Conservation (phyloP, 2,329 filamentous ascomycete genomes). For the Trichophyton simii region DNA sequence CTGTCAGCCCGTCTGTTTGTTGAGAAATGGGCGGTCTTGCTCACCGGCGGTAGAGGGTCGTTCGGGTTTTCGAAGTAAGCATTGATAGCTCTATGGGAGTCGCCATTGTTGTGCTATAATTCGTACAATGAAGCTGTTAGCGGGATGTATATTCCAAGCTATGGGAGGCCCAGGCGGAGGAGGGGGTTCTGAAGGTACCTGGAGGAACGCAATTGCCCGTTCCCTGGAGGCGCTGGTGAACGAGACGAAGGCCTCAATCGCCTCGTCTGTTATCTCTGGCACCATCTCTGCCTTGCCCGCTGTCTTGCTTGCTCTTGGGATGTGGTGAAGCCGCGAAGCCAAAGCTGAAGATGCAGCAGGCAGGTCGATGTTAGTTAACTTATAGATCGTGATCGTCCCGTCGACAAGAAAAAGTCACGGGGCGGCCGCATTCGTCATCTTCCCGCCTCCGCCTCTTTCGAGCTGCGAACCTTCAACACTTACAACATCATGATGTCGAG, state of each 20-base stretch:
- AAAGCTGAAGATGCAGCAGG: too few species aligned
- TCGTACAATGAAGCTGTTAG: neutral
- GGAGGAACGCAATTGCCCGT: constrained; percentile 30
- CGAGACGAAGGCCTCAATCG: constrained; percentile 29
- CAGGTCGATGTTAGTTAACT: too few species aligned
- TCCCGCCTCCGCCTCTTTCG: neutral
- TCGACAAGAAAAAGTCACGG: neutral
- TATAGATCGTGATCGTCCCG: neutral
- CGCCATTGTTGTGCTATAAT: constrained; percentile 32
- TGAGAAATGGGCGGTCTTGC: constrained; percentile 7
- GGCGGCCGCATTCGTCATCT: neutral
- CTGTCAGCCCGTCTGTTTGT: neutral
- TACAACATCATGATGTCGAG: too few species aligned
- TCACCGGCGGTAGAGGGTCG: constrained; percentile 15
- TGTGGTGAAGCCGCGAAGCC: neutral
- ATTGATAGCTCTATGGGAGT: constrained; percentile 36
- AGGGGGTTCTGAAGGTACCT: constrained; percentile 19
- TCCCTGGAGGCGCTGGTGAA: constrained; percentile 30
- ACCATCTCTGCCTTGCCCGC: neutral
- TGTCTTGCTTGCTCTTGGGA: neutral
- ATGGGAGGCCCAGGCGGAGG: neutral
- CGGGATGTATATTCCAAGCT: neutral
- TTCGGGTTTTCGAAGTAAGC: constrained; percentile 36
- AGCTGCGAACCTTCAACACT: too few species aligned
- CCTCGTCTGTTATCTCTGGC: constrained; percentile 23